Conservation (phyloP, 768 basidiomycete species). For the Naganishia antarctica region DNA sequence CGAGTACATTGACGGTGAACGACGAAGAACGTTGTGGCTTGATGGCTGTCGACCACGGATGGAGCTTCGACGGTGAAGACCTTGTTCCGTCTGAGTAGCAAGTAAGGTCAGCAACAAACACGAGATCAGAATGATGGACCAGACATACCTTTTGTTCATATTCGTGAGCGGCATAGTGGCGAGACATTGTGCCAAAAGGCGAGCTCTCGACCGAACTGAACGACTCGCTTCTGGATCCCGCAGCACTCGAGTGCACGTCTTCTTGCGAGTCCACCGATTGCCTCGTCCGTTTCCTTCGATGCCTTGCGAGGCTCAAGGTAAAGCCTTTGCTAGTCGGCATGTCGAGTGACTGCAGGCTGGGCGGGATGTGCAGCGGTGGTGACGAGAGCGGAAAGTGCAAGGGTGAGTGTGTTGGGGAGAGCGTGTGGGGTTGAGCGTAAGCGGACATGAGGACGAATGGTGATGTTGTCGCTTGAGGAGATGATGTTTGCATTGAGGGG, state of each 20-base stretch:
- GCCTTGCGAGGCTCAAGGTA: background rate
- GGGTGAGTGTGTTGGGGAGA: background rate
- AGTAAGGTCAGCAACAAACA: background rate
- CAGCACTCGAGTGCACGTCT: background rate
- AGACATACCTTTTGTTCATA: background rate
- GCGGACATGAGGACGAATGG: conserved; percentile 4
- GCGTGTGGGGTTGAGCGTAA: background rate
- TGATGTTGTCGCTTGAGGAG: conserved; percentile 3
- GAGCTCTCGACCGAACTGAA: conserved; percentile 2
- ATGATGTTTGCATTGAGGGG: background rate
- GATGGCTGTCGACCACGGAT: background rate
- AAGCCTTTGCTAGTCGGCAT: conserved; percentile 1
- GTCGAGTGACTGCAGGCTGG: conserved; percentile 1
- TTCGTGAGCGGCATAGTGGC: background rate
- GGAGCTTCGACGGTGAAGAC: background rate
- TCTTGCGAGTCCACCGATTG: background rate
- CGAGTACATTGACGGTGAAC: background rate
- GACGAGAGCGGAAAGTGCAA: conserved; percentile 12
- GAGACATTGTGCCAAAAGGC: background rate
- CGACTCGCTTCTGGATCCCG: background rate
- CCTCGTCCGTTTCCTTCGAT: conserved; percentile 4
- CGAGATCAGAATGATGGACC: background rate
- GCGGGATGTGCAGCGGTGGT: conserved; percentile 15
- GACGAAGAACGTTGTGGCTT: background rate
- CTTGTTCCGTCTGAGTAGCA: background rate